Conservation (phyloP, 2,329 filamentous ascomycete genomes). For the Fusarium beomiforme region DNA sequence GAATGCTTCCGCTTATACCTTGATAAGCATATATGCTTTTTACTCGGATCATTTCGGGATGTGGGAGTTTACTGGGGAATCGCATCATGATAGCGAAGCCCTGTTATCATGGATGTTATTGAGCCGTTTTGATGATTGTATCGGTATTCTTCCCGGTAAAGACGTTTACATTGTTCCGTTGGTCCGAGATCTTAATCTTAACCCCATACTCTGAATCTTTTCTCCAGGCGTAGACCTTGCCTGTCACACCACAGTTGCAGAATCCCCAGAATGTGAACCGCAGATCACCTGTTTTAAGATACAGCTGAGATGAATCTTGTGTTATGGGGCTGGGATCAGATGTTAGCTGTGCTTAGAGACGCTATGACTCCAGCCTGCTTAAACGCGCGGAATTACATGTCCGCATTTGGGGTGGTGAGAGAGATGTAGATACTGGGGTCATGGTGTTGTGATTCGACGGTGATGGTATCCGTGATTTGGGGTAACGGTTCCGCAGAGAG, state of each 20-base stretch:
- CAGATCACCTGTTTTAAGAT: conserved; percentile 20
- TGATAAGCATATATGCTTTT: background rate
- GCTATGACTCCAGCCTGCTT: background rate
- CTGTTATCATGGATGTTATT: background rate
- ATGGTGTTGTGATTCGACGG: background rate
- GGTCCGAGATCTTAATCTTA: background rate
- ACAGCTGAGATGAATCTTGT: conserved; percentile 10
- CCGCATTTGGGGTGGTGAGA: background rate
- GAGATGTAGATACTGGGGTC: background rate
- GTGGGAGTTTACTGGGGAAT: background rate
- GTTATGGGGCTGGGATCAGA: conserved; percentile 10
- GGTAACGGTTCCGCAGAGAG: background rate
- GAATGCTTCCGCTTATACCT: background rate
- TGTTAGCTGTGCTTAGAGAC: background rate
- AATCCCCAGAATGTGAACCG: background rate
- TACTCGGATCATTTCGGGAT: conserved; percentile 26
- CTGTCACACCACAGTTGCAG: conserved; percentile 15
- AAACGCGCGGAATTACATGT: background rate
- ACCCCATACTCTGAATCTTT: background rate
- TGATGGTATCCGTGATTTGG: background rate
- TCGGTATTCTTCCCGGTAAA: background rate
- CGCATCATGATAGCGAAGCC: background rate
- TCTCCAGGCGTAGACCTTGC: background rate
- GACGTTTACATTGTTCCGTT: background rate
- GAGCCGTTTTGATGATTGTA: background rate